phyloP scores from a whole-genome alignment of 2,329 filamentous ascomycete genomes.

The Polychaeton citri region DNA sequence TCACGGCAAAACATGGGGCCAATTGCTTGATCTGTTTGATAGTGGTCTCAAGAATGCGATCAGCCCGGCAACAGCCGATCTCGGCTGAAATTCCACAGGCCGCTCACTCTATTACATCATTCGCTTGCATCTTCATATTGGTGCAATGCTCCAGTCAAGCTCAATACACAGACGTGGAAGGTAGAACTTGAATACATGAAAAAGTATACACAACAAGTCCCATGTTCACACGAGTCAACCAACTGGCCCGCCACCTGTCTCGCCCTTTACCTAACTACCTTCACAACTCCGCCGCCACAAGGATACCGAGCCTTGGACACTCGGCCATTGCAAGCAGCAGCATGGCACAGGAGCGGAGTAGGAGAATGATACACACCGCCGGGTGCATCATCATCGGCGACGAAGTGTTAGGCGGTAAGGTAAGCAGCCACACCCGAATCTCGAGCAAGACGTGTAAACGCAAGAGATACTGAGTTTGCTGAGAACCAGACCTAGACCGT shows the following conservation, averaged over 20 bases:
- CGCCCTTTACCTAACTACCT: constrained; percentile 46
- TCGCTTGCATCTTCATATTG: no score
- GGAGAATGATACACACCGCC: constrained; percentile 69
- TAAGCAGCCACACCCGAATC: constrained; percentile 26
- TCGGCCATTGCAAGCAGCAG: constrained; percentile 28
- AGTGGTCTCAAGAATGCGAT: no score
- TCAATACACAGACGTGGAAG: no score
- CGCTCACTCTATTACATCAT: no score
- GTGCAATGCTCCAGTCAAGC: no score
- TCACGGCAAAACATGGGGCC: no score
- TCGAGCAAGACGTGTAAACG: neutral
- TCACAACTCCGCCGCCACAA: constrained; percentile 32
- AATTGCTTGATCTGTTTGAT: no score
- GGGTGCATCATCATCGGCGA: constrained; percentile 95
- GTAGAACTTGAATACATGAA: no score
- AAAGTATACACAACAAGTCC: constrained; percentile 3
- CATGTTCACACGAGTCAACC: constrained; percentile 68
- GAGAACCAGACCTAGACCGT: constrained; percentile 35
- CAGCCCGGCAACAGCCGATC: no score
- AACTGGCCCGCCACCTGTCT: constrained; percentile 59
- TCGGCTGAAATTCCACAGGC: no score
- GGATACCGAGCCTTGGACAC: constrained; percentile 23
- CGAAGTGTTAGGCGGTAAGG: constrained; percentile 91
- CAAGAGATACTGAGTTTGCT: neutral
- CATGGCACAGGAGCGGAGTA: constrained; percentile 42